Base-by-base conservation (phyloP, 805 yeast genomes). In the Ascoidea tarda region DNA sequence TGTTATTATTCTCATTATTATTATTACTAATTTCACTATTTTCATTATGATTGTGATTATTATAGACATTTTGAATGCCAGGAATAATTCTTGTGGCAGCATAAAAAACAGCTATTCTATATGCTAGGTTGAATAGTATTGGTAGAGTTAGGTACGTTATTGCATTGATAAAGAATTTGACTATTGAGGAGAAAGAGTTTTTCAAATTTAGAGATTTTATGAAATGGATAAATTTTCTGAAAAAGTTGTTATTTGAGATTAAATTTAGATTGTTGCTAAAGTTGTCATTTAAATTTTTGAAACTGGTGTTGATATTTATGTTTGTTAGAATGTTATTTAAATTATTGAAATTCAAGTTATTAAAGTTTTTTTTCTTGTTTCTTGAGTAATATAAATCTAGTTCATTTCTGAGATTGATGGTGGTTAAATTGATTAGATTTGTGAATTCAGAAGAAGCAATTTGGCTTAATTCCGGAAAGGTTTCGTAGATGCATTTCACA, bases 1-100 rank as follows among this genome's bases (percentile, higher is more conserved):
- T 32, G 46, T 6, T 42, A 12, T 44, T 33, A 16, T 12, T 33
- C 5, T 44, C 21, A 56, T 61, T 16, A 61, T 46, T 48, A 33
- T 46, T 49, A 47, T 28, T 16, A 53, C 32, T 32, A 32, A 46
- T 31, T 53, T 47, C 32, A 50, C 52, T 49, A 49, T 51, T 49
- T 32, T 49, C 49, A 32, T 48, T 33, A 16, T 33, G 33, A 14
- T 47, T 47, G 55, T 16, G 67, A 46, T 62, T 63, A 58, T 75
- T 45, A n/a, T 38, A 38, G 44, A 14, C 44, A 42, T 44, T 42
- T 21, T 55, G 51, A 31, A 86, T 68, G 8, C 83, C 80, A 1
- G 99, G 99, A 21, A 93, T 87, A 56, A 93, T 89, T 63, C 95
- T 84, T 14, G 97, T 87, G 2, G 98, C 96, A 1, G 96, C 88